Conservation (phyloP, 2,329 filamentous ascomycete genomes). For the Penicillium hesseltinei region DNA sequence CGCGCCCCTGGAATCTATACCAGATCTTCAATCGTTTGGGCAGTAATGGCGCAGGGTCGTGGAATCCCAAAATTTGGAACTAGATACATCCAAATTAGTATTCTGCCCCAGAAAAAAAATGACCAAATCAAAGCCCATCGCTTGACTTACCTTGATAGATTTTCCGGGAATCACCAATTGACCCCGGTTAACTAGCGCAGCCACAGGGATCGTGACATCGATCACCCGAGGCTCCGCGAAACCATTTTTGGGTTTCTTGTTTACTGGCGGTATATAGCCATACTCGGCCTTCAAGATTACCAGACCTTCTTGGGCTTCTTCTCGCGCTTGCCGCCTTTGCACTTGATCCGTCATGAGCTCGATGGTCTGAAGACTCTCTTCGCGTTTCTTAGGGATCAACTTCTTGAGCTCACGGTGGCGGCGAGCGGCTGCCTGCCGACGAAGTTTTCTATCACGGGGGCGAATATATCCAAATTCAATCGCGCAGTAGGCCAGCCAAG, state of each 20-base stretch:
- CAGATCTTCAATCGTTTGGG: conserved; percentile 43
- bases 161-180: conserved; percentile 41
- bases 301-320: conserved; percentile 36
- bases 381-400: conserved; percentile 35
- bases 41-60: conserved; percentile 44
- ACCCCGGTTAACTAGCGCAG: conserved; percentile 43
- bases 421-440: conserved; percentile 34
- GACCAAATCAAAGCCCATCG: not conserved
- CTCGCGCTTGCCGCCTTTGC: conserved; percentile 37
- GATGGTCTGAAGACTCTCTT: conserved; percentile 41
- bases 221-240: conserved; percentile 28
- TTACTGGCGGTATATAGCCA: conserved; percentile 33
- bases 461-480: conserved; percentile 44
- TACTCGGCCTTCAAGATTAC: conserved; percentile 44
- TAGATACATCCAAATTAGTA: conserved; percentile 24
- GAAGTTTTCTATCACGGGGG: conserved; percentile 37
- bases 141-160: conserved; percentile 35
- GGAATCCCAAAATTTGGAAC: conserved; percentile 45
- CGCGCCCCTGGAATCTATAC: conserved; percentile 42
- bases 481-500: conserved; percentile 41
- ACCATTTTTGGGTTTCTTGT: conserved; percentile 24
- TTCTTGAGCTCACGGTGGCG: conserved; percentile 40
- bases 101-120: not conserved
- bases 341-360: conserved; percentile 44
- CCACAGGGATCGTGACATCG: conserved; percentile 47